Evolutionary conservation across 129 eudicot genomes (phyloP), one percentile per base, ranked within the genome.

Genomic region (Lactuca sativa): DNA sequence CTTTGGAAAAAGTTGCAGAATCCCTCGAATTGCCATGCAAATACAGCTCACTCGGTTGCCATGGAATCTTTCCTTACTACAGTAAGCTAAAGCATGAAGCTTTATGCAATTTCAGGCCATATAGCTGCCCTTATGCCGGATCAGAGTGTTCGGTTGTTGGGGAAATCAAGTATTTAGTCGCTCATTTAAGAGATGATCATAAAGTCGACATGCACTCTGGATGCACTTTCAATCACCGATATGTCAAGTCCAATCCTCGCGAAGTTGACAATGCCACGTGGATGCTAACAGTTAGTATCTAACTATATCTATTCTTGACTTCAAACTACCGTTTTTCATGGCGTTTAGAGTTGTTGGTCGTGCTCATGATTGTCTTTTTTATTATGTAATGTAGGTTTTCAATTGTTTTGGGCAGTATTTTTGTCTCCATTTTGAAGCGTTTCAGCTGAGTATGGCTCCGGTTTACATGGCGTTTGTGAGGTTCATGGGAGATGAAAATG

Each of bases 401-500:
- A 47, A 47, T 47, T 47, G 52, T 47, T 47, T 47, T 12, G 52
- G 52, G 52, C 52, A 47, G 15, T 47, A 47, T 47, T 47, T 47
- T 12, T 47, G 52, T 47, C 52, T 47, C 52, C 52, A 47, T 47
- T 47, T 47, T 47, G 52, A 47, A 47, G 52, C 86, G 2, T 86
- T 86, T 58, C 92, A 83, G 69, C 84, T 86, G 0, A 78, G 88
- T 10, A 71, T 78, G 80, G 84, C 88, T 16, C 92, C 88, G 30
- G 88, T 86, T 30, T 86, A 86, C 57, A 83, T 86, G 86, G 88
- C 88, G 12, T 86, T 86, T 64, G 79, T 86, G 3, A 78, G 93
- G 51, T 86, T 78, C 69, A 86, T 86, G 93, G 93, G 93, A 2
- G 93, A 86, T 8, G 93, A 86, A 25, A 73, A 33, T 4, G 93